These are phyloP conservation scores for Candida namnaoensis DNA, from an alignment of 805 yeast genomes.

Conservation along the genomic window DNA sequence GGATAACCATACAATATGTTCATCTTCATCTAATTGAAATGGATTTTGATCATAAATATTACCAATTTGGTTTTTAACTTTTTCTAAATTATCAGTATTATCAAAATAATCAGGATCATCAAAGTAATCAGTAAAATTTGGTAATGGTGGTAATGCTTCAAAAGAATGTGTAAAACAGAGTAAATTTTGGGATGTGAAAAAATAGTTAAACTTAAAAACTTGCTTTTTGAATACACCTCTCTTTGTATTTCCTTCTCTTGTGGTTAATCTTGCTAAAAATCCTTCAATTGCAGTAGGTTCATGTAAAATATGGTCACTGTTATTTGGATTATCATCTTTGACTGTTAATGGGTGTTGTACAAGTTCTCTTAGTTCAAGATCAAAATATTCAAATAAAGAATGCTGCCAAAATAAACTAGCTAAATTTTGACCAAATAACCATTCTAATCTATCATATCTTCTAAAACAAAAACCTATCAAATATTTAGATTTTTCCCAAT, in stretches of 20 bases:
- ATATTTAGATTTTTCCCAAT: slow-evolving; percentile 17
- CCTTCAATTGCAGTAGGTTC: slow-evolving; percentile 85
- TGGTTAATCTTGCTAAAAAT: slow-evolving; percentile 50
- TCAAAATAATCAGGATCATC: slow-evolving; percentile 19
- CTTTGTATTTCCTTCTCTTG: slow-evolving; percentile 34
- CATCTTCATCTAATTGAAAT: slow-evolving; percentile 37
- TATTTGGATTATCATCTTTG: slow-evolving; percentile 7
- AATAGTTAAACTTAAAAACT: slow-evolving; percentile 50
- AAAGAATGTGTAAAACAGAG: slow-evolving; percentile 48
- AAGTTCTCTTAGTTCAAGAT: slow-evolving; percentile 52
- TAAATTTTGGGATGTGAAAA: slow-evolving; percentile 52
- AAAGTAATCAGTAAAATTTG: slow-evolving; percentile 17
- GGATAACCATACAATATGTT: slow-evolving; percentile 58
- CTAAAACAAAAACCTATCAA: slow-evolving; percentile 51
- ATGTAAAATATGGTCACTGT: slow-evolving; percentile 4
- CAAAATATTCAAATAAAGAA: slow-evolving; percentile 35
- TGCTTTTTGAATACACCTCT: slow-evolving; percentile 24
- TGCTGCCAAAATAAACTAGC: slow-evolving; percentile 33
- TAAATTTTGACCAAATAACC: slow-evolving; percentile 43
- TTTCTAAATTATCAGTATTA: slow-evolving; percentile 15
- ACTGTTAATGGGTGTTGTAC: slow-evolving; percentile 28
- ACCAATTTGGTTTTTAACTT: slow-evolving; percentile 20
- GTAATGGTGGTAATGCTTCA: slow-evolving; percentile 56
- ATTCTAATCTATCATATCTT: slow-evolving; percentile 68
- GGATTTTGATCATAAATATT: slow-evolving; percentile 40